phyloP scores from a whole-genome alignment of 495 filamentous ascomycete genomes.

The Podospora pseudocomata region DNA sequence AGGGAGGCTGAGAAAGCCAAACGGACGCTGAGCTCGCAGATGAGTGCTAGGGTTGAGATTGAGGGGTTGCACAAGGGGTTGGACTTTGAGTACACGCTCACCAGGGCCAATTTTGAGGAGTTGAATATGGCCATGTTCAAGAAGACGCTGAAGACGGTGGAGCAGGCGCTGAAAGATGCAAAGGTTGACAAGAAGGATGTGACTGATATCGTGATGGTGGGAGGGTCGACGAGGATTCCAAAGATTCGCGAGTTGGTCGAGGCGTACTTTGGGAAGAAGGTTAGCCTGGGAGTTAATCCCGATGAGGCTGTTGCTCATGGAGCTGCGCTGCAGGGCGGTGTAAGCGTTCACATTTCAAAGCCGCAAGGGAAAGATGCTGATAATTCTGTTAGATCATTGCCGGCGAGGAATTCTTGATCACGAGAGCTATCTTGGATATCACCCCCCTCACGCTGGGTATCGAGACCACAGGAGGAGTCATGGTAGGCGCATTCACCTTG shows the following conservation, averaged over 20 bases:
- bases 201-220: slow-evolving; percentile 80
- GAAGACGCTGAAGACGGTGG: slow-evolving; percentile 89
- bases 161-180: slow-evolving; percentile 84
- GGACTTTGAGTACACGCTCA: slow-evolving; percentile 93
- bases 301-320: slow-evolving; percentile 95
- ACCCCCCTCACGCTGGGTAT: slow-evolving; percentile 94
- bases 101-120: slow-evolving; percentile 95
- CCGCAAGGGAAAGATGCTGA: neutral
- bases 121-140: slow-evolving; percentile 92
- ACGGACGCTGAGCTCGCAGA: slow-evolving; percentile 91
- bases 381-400: slow-evolving; percentile 33
- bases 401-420: slow-evolving; percentile 1
- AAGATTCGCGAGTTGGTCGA: slow-evolving; percentile 86
- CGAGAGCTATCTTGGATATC: slow-evolving; percentile 69
- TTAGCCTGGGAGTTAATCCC: slow-evolving; percentile 89
- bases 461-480: slow-evolving; percentile 92
- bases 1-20: slow-evolving; percentile 98
- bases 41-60: slow-evolving; percentile 90
- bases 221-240: slow-evolving; percentile 89
- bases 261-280: slow-evolving; percentile 92
- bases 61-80: slow-evolving; percentile 88
- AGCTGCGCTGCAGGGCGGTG: slow-evolving; percentile 88
- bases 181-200: slow-evolving; percentile 76
- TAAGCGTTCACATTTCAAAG: slow-evolving; percentile 16
- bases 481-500: slow-evolving; percentile 65